Base-by-base conservation (phyloP, 1,284 basidiomycete species). In the Austroboletus sp. region DNA sequence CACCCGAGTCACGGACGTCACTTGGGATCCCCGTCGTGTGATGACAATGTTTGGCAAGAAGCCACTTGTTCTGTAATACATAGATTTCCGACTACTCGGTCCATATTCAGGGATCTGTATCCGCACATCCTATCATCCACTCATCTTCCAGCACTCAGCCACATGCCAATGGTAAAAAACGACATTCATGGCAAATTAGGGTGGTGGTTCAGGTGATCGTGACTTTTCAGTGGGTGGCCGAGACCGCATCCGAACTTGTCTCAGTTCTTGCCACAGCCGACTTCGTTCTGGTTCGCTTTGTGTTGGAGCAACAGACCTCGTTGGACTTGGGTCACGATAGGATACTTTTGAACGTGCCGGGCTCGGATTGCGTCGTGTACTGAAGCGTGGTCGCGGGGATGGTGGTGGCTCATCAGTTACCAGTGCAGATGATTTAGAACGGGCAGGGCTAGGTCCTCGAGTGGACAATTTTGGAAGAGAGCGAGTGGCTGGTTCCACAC, bases 251-350 rank as follows among this genome's bases (percentile, higher is more conserved):
- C 70, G 75, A 35, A 78, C 67, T 46, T 74, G 74, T 57, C 71
- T 72, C 33, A 84, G 63, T 54, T 82, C 80, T 43, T 70, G 70
- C 79, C 80, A 82, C 45, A 83, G 57, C 49, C 68, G 70, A 54
- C 73, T 71, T 48, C 72, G 66, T 43, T 68, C 67, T 30, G 63
- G 69, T 40, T 66, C 66, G 26, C 50, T 52, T 57, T 53, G 57
- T 38, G 49, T 42, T 27, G 50, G 58, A 9, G 35, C 57, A 17
- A 45, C 45, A 39, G 60, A 59, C 44, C 63, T 60, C 25, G 53
- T 47, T 3, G 68, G 65, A 47, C 66, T 69, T 9, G 53, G 27
- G 17, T 57, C 59, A 42, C 62, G 64, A 30, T 58, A 37, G 25
- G 66, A 66, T 29, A 38, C 16, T 26, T 33, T 65, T 3, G 66